phyloP scores from a whole-genome alignment of 1,284 basidiomycete species.

The Apiotrichum mycotoxinovorans region DNA sequence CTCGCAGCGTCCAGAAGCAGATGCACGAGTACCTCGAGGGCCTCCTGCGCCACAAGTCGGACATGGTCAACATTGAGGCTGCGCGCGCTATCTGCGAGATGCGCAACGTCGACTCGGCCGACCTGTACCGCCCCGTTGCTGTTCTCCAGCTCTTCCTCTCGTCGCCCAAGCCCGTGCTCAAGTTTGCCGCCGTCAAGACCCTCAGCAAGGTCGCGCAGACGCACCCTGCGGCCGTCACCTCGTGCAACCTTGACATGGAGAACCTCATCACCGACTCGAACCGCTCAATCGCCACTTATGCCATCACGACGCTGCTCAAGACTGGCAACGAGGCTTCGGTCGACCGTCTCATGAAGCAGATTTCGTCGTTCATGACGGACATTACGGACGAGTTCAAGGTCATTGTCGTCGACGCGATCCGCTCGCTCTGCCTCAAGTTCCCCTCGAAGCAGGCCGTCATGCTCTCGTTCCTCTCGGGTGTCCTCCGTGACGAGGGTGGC shows the following conservation, averaged over 20 bases:
- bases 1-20: conserved; percentile 64
- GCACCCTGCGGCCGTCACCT: conserved; percentile 79
- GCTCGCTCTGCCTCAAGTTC: conserved; percentile 98
- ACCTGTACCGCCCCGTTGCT: conserved; percentile 82
- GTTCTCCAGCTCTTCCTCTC: conserved; percentile 91
- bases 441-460: conserved; percentile 92
- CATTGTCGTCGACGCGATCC: conserved; percentile 97
- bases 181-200: conserved; percentile 96
- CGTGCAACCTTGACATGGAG: conserved; percentile 97
- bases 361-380: conserved; percentile 97
- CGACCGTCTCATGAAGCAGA: conserved; percentile 98
- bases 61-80: conserved; percentile 99
- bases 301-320: conserved; percentile 98
- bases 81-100: conserved; percentile 96
- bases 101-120: conserved; percentile 71
- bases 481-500: conserved; percentile 93
- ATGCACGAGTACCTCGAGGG: conserved; percentile 94
- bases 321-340: conserved; percentile 99
- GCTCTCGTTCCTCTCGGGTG: conserved; percentile 90
- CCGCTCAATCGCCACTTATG: conserved; percentile 95
- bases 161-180: conserved; percentile 87
- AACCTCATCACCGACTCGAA: conserved; percentile 95
- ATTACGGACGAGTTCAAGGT: conserved; percentile 99
- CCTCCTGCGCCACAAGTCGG: conserved; percentile 96
- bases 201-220: conserved; percentile 80